Percentiles rank a stretch among this genome's conserved stretches.
Conservation (phyloP, 169 alveolate genomes). For the Perkinsus marinus region DNA sequence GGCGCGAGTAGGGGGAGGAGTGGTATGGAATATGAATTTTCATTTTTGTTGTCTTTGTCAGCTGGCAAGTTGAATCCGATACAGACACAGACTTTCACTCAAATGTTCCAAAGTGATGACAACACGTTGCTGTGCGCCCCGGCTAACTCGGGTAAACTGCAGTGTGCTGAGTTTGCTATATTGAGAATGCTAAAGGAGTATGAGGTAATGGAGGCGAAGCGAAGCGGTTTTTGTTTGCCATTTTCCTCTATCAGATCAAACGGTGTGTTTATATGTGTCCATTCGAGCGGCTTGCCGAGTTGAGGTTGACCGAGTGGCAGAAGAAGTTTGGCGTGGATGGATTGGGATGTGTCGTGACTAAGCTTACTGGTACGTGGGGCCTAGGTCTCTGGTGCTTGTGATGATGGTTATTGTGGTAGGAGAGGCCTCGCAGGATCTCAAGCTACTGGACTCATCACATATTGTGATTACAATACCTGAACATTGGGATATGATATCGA, state of each 20-base stretch:
- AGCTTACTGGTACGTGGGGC: not conserved
- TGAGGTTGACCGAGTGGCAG: conserved; percentile 36
- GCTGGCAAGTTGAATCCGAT: conserved; percentile 40
- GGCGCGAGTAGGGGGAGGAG: not conserved
- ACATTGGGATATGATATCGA: conserved; percentile 30
- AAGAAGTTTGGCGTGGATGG: conserved; percentile 35
- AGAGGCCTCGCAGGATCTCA: conserved; percentile 25
- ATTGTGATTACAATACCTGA: conserved; percentile 43
- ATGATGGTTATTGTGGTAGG: conserved; percentile 5
- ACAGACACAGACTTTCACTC: conserved; percentile 47
- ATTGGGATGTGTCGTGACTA: conserved; percentile 15
- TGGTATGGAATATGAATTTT: not conserved
- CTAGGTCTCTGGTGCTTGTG: not conserved
- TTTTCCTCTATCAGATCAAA: conserved; percentile 9
- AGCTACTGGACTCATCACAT: conserved; percentile 35
- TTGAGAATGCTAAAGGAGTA: conserved; percentile 49
- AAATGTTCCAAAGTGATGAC: conserved; percentile 49
- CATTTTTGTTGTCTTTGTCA: not conserved
- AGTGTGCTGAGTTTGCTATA: conserved; percentile 71
- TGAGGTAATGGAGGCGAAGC: conserved; percentile 13
- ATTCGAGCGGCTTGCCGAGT: conserved; percentile 29
- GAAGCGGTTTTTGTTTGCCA: conserved; percentile 54
- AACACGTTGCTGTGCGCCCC: conserved; percentile 81
- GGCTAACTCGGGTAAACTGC: conserved; percentile 67
- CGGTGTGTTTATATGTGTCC: conserved; percentile 50